These are phyloP conservation scores for Nicotiana noctiflora DNA, from an alignment of 257 asterid species.

Conservation along the genomic window DNA sequence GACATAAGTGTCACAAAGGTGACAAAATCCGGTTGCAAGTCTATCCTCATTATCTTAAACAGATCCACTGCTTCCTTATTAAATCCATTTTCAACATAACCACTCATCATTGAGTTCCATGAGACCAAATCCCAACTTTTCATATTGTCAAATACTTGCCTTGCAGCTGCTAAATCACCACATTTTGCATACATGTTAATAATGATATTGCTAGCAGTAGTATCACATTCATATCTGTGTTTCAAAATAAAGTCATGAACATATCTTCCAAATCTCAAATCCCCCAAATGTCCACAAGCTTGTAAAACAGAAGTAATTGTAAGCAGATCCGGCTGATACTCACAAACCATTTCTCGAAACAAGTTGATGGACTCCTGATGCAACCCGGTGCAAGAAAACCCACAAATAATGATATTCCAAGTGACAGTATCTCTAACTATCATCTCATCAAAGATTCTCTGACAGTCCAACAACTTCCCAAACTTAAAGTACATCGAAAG, in stretches of 20 bases:
- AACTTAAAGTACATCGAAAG: constrained; percentile 68
- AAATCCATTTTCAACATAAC: constrained; percentile 37
- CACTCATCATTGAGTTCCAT: constrained; percentile 67
- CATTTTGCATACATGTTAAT: constrained; percentile 80
- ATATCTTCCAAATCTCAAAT: constrained; percentile 47
- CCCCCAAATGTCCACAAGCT: constrained; percentile 61
- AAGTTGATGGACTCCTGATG: constrained; percentile 47
- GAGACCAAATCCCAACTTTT: constrained; percentile 60
- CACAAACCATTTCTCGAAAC: constrained; percentile 43
- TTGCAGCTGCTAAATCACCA: constrained; percentile 49
- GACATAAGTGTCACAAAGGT: constrained; percentile 57
- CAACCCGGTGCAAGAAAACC: constrained; percentile 42
- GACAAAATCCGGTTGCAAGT: constrained; percentile 48
- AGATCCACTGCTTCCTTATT: constrained; percentile 50
- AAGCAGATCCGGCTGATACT: constrained; percentile 53
- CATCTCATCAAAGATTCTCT: constrained; percentile 51
- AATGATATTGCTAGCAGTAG: constrained; percentile 39
- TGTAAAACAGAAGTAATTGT: constrained; percentile 57
- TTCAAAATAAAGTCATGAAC: constrained; percentile 54
- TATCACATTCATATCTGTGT: constrained; percentile 46
- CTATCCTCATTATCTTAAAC: constrained; percentile 45
- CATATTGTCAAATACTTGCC: constrained; percentile 53
- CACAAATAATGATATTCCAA: constrained; percentile 74
- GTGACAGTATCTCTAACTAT: constrained; percentile 50
- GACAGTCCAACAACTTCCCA: constrained; percentile 34